Evolutionary conservation across 2,329 filamentous ascomycete species (phyloP), one percentile per base, ranked within the genome.

Genomic region (Lecanoromycetidae sp.): DNA sequence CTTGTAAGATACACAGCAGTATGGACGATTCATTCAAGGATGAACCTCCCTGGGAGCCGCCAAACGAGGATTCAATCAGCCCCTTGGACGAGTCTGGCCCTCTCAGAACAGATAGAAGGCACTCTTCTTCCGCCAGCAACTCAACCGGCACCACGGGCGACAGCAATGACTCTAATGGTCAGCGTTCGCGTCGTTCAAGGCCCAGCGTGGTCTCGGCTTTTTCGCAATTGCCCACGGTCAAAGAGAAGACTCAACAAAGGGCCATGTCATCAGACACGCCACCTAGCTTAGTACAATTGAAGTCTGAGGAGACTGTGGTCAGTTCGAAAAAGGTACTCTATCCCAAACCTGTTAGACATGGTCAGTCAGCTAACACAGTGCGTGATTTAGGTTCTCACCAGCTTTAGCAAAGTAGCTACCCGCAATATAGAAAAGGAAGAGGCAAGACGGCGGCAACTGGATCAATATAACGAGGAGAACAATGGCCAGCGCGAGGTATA

Each of bases 371-470:
- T n/a, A n/a, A n/a, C n/a, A n/a, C n/a, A 42, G 15, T 23, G 20
- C 23, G 19, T 5, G 32, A 29, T 27, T 5, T 13, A 51, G 49
- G 49, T 48, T n/a, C 36, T 51, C 4, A 47, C 40, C 13, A 48
- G 30, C 17, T 51, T 51, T 30, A 51, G 30, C 19, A 51, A 48
- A 48, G 39, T 48, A 23, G 49, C 39, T 23, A 32, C 39, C 10
- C 48, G 50, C 5, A 52, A 54, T 34, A 34, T 46, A 29, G 43
- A 52, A 22, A 54, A 52, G 20, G 49, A 53, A 26, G 49, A 45
- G 39, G 43, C 46, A n/a, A 37, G 52, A n/a, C 42, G 36, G 13
- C 40, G 47, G 19, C 35, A 48, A 27, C 29, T 54, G 22, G 44
- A 44, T 25, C 30, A 49, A 7, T 54, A 43, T 29, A 48, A 48